These are phyloP conservation scores for Penicillium odoratum DNA, from an alignment of 495 filamentous ascomycete genomes.

Conservation along the genomic window DNA sequence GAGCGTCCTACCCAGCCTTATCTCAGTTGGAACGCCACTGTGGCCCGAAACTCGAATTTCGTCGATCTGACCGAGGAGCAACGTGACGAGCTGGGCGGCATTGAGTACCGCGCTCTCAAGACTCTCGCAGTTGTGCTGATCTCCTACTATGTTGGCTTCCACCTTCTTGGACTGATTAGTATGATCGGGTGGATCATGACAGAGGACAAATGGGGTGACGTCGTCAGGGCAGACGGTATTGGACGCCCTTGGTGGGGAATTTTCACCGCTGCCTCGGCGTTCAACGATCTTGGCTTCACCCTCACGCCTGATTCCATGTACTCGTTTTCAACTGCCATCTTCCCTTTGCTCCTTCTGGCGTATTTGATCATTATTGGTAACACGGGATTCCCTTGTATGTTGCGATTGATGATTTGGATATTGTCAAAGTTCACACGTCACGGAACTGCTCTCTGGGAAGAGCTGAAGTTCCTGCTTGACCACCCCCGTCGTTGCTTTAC, in stretches of 20 bases:
- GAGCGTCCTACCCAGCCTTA: constrained; percentile 69
- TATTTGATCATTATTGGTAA: constrained; percentile 92
- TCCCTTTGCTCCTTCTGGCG: constrained; percentile 70
- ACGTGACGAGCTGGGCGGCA: constrained; percentile 88
- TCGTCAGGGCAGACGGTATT: constrained; percentile 62
- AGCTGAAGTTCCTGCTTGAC: constrained; percentile 85
- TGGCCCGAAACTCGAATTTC: constrained; percentile 90
- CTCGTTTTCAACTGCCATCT: constrained; percentile 74
- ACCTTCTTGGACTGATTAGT: constrained; percentile 68
- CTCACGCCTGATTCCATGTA: constrained; percentile 91
- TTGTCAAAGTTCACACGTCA: constrained; percentile 56
- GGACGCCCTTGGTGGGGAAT: constrained; percentile 86
- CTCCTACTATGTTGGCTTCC: constrained; percentile 74
- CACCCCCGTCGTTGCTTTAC: constrained; percentile 96
- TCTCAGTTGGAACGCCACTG: constrained; percentile 88
- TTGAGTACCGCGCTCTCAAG: constrained; percentile 91
- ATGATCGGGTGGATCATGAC: constrained; percentile 79
- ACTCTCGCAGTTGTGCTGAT: constrained; percentile 75
- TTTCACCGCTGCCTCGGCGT: constrained; percentile 80
- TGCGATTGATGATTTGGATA: constrained; percentile 86
- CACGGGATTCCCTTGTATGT: constrained; percentile 90
- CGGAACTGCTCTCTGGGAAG: constrained; percentile 75
- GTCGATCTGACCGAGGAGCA: constrained; percentile 85
- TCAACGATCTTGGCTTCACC: constrained; percentile 86
- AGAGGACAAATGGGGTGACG: constrained; percentile 51